Percentiles rank a stretch among this genome's conserved stretches.
Evolutionary conservation across 1,284 basidiomycete species (phyloP).

Genomic region (Vanrija sp.): DNA sequence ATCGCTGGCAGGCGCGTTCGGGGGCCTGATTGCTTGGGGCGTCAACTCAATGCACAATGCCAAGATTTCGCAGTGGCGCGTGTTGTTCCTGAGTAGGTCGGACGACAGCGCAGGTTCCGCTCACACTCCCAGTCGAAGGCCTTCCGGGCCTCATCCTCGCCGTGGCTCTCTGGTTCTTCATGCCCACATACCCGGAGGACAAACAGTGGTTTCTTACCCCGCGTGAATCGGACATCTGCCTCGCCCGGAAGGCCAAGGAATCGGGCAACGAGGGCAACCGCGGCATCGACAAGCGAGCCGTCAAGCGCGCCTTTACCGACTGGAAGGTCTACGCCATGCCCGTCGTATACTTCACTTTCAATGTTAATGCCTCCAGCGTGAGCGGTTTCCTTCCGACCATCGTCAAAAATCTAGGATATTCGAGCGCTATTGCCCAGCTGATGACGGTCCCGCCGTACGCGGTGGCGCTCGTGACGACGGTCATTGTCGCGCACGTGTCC

Average conservation of each 20-base stretch:
- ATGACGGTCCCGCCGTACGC: slow-evolving; percentile 73
- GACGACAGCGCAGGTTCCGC: slow-evolving; percentile 56
- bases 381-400: slow-evolving; percentile 78
- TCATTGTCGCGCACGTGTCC: neutral
- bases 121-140: neutral
- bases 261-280: slow-evolving; percentile 56
- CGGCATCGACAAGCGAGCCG: slow-evolving; percentile 29
- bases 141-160: slow-evolving; percentile 56
- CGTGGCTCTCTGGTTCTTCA: slow-evolving; percentile 57
- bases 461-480: slow-evolving; percentile 57
- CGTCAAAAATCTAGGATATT: slow-evolving; percentile 57
- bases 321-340: slow-evolving; percentile 55
- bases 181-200: slow-evolving; percentile 67
- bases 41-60: slow-evolving; percentile 18
- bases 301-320: slow-evolving; percentile 60
- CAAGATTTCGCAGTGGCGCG: slow-evolving; percentile 8
- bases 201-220: slow-evolving; percentile 63
- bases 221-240: slow-evolving; percentile 62
- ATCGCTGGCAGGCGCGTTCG: slow-evolving; percentile 25
- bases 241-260: slow-evolving; percentile 67
- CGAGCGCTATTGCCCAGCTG: slow-evolving; percentile 51
- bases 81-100: slow-evolving; percentile 1
- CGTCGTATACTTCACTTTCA: slow-evolving; percentile 58
- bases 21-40: slow-evolving; percentile 24
- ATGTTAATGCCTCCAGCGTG: neutral